These are phyloP conservation scores for Durusdinium trenchii DNA, from an alignment of 73 alveolate genomes.

Conservation along the genomic window DNA sequence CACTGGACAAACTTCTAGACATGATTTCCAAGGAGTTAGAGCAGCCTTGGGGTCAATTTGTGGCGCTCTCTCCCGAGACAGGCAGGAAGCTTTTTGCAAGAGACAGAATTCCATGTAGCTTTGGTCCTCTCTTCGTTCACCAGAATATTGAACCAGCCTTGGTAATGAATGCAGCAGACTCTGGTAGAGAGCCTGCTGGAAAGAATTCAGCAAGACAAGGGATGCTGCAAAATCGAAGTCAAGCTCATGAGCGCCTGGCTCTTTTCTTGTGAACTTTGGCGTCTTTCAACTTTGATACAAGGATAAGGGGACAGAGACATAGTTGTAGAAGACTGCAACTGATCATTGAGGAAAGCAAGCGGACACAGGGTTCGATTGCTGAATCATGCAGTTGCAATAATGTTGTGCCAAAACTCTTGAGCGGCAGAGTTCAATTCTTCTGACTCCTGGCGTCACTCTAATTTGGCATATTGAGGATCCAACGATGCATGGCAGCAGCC, in stretches of 20 bases:
- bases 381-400: conserved; percentile 14
- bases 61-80: conserved; percentile 8
- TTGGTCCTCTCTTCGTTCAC: neutral
- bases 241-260: conserved; percentile 68
- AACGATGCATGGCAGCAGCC: no score
- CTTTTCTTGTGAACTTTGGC: neutral
- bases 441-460: conserved; percentile 58
- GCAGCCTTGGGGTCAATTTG: conserved; percentile 68
- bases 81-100: neutral
- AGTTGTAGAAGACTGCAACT: neutral
- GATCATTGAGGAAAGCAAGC: no score
- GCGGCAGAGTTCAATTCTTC: neutral
- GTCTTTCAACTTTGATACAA: conserved; percentile 38
- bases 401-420: conserved; percentile 5
- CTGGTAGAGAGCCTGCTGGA: neutral
- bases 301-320: neutral
- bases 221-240: conserved; percentile 16
- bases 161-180: neutral
- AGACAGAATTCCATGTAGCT: neutral
- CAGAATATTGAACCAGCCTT: neutral
- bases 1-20: neutral
- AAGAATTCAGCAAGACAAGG: neutral
- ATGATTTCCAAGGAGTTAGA: conserved; percentile 57
- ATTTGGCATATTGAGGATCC: conserved; percentile 43
- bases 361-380: neutral